Base-by-base conservation (phyloP, 2,329 filamentous ascomycete genomes). In the Colletotrichum filicis region DNA sequence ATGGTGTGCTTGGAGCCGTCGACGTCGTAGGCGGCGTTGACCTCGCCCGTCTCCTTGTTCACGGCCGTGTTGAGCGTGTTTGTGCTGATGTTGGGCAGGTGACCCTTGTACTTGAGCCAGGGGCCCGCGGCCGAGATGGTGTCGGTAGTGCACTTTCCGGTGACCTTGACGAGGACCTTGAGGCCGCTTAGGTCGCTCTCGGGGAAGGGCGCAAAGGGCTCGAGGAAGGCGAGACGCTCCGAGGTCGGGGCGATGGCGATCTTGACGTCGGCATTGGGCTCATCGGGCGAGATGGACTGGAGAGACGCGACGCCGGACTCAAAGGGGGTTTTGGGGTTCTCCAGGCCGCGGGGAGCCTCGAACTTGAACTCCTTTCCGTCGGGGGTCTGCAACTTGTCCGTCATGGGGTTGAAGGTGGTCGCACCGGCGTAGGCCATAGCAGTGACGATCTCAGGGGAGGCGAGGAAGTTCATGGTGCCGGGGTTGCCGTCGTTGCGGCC, bases 31-130 rank as follows among this genome's bases (percentile, higher is more conserved):
- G 96, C 97, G 24, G 90, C 92, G 83, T 98, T 98, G 76, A 97
- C 95, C 83, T 98, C 95, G 77, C 93, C 93, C 0, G 96, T 99
- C 75, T 94, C 94, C 56, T 94, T 95, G 83, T 98, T 98, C 81
- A 95, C 89, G 73, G 97, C 97, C 66, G 95, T 97, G 85, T 98
- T 98, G 76, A 99, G 91, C 2, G 97, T 99, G 89, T 99, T 99
- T 81, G 95, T 95, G 78, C 92, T 94, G 83, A 99, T 99, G 87
- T 99, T 99, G 82, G 97, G 95, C 75, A 99, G 91, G 84, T 99
- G 97, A 75, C 97, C 97, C 88, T 98, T 98, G 91, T 98, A 99
- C 85, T 98, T 98, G 77, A 99, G 91, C 96, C 96, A 98, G 19
- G 96, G 96, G 6, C 96, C 96, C 1, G 96, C 96, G 42, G 96